Conservation (phyloP, 371 early-diverging fungal species). For the Syncephalis plumigaleata region DNA sequence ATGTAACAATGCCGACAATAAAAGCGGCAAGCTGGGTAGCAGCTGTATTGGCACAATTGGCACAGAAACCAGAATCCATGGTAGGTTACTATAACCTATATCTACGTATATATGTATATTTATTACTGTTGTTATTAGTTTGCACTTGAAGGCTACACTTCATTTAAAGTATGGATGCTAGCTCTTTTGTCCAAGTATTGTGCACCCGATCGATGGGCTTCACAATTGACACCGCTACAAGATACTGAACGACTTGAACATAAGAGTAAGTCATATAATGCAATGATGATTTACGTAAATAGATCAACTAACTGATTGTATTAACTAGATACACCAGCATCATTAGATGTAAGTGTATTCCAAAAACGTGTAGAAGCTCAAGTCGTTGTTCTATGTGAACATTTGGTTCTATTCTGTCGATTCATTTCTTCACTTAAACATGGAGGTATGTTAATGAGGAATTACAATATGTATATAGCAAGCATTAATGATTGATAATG, state of each 20-base stretch:
- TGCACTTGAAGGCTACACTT: conserved; percentile 10
- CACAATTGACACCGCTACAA: conserved; percentile 11
- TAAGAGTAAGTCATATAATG: conserved; percentile 7
- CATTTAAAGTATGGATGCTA: conserved; percentile 25
- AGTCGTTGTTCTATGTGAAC: background rate
- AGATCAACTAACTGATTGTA: conserved; percentile 6
- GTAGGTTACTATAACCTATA: too few relatives aligned
- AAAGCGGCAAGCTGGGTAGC: background rate
- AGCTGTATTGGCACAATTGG: conserved; percentile 9
- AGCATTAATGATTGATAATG: too few relatives aligned
- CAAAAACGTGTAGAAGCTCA: background rate
- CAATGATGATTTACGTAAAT: conserved; percentile 10
- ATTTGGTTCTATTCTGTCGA: conserved; percentile 14
- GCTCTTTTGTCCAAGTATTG: conserved; percentile 23
- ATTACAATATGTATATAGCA: too few relatives aligned
- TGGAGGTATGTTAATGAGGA: too few relatives aligned
- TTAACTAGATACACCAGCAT: conserved; percentile 1
- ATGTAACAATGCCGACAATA: background rate
- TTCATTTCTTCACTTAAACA: conserved; percentile 5
- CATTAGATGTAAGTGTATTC: background rate
- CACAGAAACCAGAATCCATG: background rate
- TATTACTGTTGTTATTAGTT: too few relatives aligned
- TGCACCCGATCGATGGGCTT: conserved; percentile 14
- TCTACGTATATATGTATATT: too few relatives aligned
- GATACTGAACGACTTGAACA: conserved; percentile 9